Percentiles rank a stretch among this genome's conserved stretches.
Evolutionary conservation across 352 stramenopile genomes (phyloP).

Genomic region (Salisapilia sapeloensis): DNA sequence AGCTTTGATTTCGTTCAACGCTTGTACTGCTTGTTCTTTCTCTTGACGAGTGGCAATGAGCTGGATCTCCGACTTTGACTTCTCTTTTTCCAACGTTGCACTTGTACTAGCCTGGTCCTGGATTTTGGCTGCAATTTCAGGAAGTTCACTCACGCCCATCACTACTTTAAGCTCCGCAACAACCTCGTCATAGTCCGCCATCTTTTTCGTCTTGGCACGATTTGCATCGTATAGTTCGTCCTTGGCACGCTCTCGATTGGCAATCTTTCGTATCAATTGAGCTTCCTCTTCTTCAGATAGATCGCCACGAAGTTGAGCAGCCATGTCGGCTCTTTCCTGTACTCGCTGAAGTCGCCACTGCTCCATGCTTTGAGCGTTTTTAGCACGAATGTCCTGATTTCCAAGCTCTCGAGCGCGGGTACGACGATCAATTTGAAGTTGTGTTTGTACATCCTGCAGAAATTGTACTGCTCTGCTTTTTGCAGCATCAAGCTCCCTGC

Average conservation of each 20-base stretch:
- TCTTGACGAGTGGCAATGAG: slow-evolving; percentile 31
- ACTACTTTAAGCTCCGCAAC: slow-evolving; percentile 45
- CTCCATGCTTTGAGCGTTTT: slow-evolving; percentile 76
- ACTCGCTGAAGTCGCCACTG: slow-evolving; percentile 46
- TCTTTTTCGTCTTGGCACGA: slow-evolving; percentile 44
- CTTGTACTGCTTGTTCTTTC: slow-evolving; percentile 37
- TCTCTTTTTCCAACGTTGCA: slow-evolving; percentile 59
- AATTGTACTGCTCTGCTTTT: slow-evolving; percentile 58
- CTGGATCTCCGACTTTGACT: slow-evolving; percentile 32
- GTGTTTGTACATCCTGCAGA: slow-evolving; percentile 61
- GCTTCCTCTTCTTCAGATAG: slow-evolving; percentile 47
- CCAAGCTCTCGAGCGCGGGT: slow-evolving; percentile 38
- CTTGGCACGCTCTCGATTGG: slow-evolving; percentile 45
- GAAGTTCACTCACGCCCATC: slow-evolving; percentile 26
- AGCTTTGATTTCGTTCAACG: slow-evolving; percentile 65
- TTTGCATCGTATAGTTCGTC: slow-evolving; percentile 46
- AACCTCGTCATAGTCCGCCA: slow-evolving; percentile 47
- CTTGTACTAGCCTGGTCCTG: slow-evolving; percentile 29
- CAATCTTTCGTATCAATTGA: slow-evolving; percentile 30
- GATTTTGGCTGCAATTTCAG: slow-evolving; percentile 60
- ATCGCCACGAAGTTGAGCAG: slow-evolving; percentile 53
- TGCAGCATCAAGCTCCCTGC: slow-evolving; percentile 58
- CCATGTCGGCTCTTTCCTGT: slow-evolving; percentile 59
- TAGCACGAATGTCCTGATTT: slow-evolving; percentile 57
- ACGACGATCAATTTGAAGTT: slow-evolving; percentile 52